Conservation (phyloP, 805 yeast genomes). For the Danielia oregonensis region DNA sequence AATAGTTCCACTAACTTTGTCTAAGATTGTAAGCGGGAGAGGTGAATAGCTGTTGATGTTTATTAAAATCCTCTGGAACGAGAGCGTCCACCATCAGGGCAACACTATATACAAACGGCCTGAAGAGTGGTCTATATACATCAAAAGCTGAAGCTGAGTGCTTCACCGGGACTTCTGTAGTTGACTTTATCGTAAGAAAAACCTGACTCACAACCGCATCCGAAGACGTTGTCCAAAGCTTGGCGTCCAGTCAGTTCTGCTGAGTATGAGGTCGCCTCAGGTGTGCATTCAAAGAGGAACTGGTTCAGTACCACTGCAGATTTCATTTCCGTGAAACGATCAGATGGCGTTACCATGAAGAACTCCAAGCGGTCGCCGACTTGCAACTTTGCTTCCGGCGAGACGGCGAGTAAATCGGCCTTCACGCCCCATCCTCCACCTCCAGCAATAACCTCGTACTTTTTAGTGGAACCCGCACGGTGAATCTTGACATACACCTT, state of each 20-base stretch:
- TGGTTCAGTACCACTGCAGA: conserved; percentile 9
- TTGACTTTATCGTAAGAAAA: conserved; percentile 11
- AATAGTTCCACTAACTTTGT: too few species aligned
- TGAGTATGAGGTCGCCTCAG: conserved; percentile 25
- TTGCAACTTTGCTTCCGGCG: conserved; percentile 47
- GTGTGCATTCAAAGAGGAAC: conserved; percentile 28
- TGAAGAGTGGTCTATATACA: not conserved
- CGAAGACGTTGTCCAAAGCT: conserved; percentile 12
- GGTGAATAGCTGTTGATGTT: too few species aligned
- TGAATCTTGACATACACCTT: conserved; percentile 36
- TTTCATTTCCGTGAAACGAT: conserved; percentile 12
- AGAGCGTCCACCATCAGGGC: too few species aligned
- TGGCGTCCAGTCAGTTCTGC: conserved; percentile 3
- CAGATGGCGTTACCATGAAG: conserved; percentile 40
- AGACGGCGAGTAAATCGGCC: conserved; percentile 61
- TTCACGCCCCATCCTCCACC: conserved; percentile 78
- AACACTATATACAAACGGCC: too few species aligned
- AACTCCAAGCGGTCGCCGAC: conserved; percentile 49
- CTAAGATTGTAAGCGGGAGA: too few species aligned
- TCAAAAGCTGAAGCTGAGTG: conserved; percentile 5
- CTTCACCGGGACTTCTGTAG: conserved; percentile 15
- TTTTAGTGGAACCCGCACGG: conserved; percentile 10
- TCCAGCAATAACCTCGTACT: conserved; percentile 61
- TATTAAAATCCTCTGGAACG: too few species aligned
- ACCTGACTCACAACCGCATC: conserved; percentile 17